Conservation (phyloP, 495 filamentous ascomycete species). For the Hypoxylon crocopeplum region DNA sequence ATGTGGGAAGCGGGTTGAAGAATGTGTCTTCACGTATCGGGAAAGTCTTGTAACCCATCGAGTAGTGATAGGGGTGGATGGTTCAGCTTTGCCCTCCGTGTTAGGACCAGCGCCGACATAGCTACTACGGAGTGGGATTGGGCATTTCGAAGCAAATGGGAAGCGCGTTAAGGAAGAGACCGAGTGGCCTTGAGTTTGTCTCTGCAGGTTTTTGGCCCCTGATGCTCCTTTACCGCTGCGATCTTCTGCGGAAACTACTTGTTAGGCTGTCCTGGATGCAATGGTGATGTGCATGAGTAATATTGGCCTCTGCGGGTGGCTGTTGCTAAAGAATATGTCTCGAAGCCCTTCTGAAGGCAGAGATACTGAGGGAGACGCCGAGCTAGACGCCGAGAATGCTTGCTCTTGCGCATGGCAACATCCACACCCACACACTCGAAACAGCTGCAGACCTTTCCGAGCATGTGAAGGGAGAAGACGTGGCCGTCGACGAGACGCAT, state of each 20-base stretch:
- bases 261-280: constrained; percentile 24
- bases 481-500: constrained; percentile 31
- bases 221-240: background rate
- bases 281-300: constrained; percentile 28
- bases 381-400: constrained; percentile 27
- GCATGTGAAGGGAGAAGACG: constrained; percentile 28
- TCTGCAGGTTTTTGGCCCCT: background rate
- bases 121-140: constrained; percentile 4
- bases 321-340: background rate
- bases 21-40: constrained; percentile 6
- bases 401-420: constrained; percentile 12
- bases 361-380: constrained; percentile 25
- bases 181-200: background rate
- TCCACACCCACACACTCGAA: constrained; percentile 28
- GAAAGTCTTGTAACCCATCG: constrained; percentile 1
- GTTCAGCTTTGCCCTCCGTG: constrained; percentile 5
- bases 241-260: constrained; percentile 12
- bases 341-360: constrained; percentile 4
- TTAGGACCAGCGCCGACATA: background rate
- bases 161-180: background rate
- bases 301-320: constrained; percentile 13
- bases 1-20: constrained; percentile 6
- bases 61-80: constrained; percentile 11
- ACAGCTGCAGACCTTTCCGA: constrained; percentile 8
- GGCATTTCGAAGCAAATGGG: background rate